Evolutionary conservation across 768 basidiomycete genomes (phyloP).

Genomic region (Cantharellus anzutake): DNA sequence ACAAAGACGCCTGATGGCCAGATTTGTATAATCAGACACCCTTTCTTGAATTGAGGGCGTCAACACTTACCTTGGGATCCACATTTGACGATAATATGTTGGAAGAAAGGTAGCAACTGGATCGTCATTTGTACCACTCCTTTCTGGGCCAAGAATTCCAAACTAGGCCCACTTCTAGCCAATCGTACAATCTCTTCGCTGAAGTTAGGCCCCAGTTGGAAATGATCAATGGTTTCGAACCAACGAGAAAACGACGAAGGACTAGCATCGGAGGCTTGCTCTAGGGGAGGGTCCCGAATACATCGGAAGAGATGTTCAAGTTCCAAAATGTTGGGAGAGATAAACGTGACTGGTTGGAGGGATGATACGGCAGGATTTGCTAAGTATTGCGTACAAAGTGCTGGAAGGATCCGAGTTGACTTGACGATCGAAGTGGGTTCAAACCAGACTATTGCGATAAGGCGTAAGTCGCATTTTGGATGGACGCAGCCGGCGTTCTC

Average conservation of each 20-base stretch:
- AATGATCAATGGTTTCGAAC: constrained; percentile 46
- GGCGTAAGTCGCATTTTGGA: neutral
- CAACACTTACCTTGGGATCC: constrained; percentile 30
- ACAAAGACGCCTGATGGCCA: constrained; percentile 32
- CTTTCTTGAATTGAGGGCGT: constrained; percentile 4
- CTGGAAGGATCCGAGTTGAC: constrained; percentile 46
- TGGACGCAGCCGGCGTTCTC: constrained; percentile 10
- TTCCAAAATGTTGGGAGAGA: constrained; percentile 77
- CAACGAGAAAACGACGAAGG: constrained; percentile 17
- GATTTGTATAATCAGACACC: neutral
- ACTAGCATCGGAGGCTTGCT: neutral
- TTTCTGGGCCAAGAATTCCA: constrained; percentile 43
- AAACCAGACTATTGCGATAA: constrained; percentile 7
- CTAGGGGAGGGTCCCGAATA: neutral
- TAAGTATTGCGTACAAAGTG: constrained; percentile 16
- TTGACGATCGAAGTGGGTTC: constrained; percentile 91
- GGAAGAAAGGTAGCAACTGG: constrained; percentile 68
- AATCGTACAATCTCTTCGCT: constrained; percentile 36
- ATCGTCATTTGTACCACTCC: constrained; percentile 70
- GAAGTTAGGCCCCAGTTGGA: constrained; percentile 42
- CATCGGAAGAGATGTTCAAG: constrained; percentile 25
- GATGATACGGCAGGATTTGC: neutral
- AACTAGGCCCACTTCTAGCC: constrained; percentile 20
- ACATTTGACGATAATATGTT: constrained; percentile 70
- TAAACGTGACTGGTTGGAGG: constrained; percentile 39